Evolutionary conservation across 805 yeast species (phyloP), one percentile per base, ranked within the genome.

Genomic region (Yarrowia sp.): DNA sequence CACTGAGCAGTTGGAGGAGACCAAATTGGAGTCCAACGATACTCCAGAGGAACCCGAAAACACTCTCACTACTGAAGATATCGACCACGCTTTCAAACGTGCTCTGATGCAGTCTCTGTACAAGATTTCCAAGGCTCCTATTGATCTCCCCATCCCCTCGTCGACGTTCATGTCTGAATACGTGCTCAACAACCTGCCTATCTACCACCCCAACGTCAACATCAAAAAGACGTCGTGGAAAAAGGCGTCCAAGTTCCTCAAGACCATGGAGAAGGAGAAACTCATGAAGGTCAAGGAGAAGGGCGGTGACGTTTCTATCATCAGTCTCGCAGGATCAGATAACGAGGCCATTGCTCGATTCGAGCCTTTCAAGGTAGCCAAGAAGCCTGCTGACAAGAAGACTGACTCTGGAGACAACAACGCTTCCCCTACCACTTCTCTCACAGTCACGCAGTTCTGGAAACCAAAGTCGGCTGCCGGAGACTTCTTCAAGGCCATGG

Each of bases 151-250:
- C 7, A 82, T 91, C 38, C 79, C 85, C 0, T 83, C 96, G 3
- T 91, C 98, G 0, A 84, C 82, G 26, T 89, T 94, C 77, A 87
- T 93, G 83, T 84, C 95, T 0, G 84, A 82, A 53, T 87, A 87
- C 73, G 80, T 93, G 14, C 82, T 87, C 70, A 85, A 85, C 63
- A 91, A 92, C 77, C 77, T 94, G n/a, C 96, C 97, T 1, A 74
- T 71, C 56, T 71, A 71, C 45, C 75, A 76, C 65, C 82, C 85
- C 0, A 72, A 72, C 10, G 72, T 78, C 32, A 69, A 63, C 35
- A 83, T 89, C 68, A 93, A 92, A 77, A 89, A 87, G 74, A 87
- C 97, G 0, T 85, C 92, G 2, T 94, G 97, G 97, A 92, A 90
- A 77, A 94, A 94, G 75, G 86, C 94, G 4, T 84, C 92, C 14